phyloP scores from a whole-genome alignment of 169 alveolate genomes.

The Sarcocystis neurona region DNA sequence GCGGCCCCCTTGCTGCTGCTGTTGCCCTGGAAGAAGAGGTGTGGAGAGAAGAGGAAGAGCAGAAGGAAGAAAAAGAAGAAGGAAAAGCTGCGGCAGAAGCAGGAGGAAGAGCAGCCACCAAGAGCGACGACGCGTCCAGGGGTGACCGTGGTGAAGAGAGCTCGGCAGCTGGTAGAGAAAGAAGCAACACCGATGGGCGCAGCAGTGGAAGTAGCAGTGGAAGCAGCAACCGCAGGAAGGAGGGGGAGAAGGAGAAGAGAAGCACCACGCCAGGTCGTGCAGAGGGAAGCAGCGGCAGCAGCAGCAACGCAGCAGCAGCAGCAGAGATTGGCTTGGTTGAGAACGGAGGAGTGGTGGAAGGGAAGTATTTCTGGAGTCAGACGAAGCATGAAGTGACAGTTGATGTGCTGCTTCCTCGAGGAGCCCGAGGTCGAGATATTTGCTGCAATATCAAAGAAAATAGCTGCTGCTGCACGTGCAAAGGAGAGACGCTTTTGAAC shows the following conservation, averaged over 20 bases:
- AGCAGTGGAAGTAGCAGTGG: constrained; percentile 44
- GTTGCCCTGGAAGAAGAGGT: neutral
- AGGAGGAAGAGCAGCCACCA: neutral
- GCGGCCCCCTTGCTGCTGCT: constrained; percentile 44
- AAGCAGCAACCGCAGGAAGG: neutral
- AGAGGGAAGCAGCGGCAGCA: neutral
- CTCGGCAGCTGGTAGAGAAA: constrained; percentile 20
- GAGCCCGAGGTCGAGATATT: constrained; percentile 53
- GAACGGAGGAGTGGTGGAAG: constrained; percentile 53
- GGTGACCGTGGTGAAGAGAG: too few species aligned
- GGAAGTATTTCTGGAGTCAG: constrained; percentile 55
- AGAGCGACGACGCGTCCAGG: neutral
- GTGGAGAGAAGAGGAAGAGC: neutral
- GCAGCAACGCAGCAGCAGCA: neutral
- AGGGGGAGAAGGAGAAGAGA: neutral
- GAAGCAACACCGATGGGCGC: constrained; percentile 18
- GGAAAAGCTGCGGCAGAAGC: neutral
- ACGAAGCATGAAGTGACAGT: constrained; percentile 41
- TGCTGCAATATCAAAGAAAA: constrained; percentile 14
- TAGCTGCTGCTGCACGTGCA: constrained; percentile 38
- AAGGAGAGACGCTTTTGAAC: constrained; percentile 13
- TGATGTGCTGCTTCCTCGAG: constrained; percentile 36
- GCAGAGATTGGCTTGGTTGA: neutral
- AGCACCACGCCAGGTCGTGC: neutral
- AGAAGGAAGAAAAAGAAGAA: neutral